Percentiles rank a stretch among this genome's conserved stretches.
These are phyloP conservation scores for Microthlaspi erraticum DNA, from an alignment of 345 rosid genomes.

Conservation along the genomic window DNA sequence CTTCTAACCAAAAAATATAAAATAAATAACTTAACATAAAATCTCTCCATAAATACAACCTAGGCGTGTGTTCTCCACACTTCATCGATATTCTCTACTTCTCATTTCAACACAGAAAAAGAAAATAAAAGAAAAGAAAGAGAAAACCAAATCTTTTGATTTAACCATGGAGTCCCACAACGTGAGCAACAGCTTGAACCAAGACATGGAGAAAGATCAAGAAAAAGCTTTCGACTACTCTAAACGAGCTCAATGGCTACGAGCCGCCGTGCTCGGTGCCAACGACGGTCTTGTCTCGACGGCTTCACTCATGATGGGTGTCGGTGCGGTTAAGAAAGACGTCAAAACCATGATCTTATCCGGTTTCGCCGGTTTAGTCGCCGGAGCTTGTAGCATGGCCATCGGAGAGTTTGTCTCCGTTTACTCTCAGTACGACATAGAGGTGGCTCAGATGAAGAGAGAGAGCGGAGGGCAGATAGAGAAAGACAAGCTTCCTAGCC, in stretches of 20 bases:
- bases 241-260: conserved; percentile 86
- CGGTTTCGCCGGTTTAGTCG: conserved; percentile 87
- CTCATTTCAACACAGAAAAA: not conserved
- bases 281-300: conserved; percentile 92
- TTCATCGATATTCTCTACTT: conserved; percentile 35
- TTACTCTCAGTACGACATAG: conserved; percentile 79
- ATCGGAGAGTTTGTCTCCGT: conserved; percentile 95
- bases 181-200: conserved; percentile 39
- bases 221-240: conserved; percentile 63
- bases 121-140: not conserved
- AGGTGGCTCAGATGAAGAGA: conserved; percentile 74
- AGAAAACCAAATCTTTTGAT: conserved; percentile 26
- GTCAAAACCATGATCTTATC: conserved; percentile 78
- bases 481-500: conserved; percentile 64
- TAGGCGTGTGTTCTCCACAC: conserved; percentile 81
- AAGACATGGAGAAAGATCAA: conserved; percentile 49
- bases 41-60: conserved; percentile 51
- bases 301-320: conserved; percentile 89
- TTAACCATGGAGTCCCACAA: conserved; percentile 47
- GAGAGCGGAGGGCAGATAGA: conserved; percentile 41
- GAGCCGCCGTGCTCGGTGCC: conserved; percentile 93
- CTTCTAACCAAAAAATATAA: not conserved
- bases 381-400: conserved; percentile 97
- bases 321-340: conserved; percentile 84
- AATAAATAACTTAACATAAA: not conserved